A percentile compares a stretch with the other conserved stretches of the same genome.
Conservation (phyloP, 1,284 basidiomycete species). For the Ustilago trichophora region DNA sequence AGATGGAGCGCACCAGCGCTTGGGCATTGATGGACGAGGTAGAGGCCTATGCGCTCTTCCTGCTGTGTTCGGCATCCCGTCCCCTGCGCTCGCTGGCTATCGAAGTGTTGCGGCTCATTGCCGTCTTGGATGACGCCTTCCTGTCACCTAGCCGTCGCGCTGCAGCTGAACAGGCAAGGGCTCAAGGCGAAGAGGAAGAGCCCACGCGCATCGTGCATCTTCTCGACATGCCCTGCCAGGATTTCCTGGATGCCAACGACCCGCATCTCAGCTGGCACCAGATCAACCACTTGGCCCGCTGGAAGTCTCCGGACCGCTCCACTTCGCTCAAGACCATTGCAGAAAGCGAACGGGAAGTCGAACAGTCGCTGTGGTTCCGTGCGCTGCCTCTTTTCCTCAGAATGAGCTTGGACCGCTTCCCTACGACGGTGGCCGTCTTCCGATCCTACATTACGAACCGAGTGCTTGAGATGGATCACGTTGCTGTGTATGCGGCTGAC, state of each 20-base stretch:
- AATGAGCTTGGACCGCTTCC: conserved; percentile 65
- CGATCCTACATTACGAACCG: conserved; percentile 66
- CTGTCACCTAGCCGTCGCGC: conserved; percentile 32
- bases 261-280: conserved; percentile 47
- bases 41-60: conserved; percentile 79
- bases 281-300: conserved; percentile 44
- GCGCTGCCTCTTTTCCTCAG: conserved; percentile 67
- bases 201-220: conserved; percentile 55
- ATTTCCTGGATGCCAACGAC: conserved; percentile 49
- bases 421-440: conserved; percentile 66
- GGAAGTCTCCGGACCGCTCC: conserved; percentile 40
- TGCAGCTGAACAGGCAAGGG: conserved; percentile 60
- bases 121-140: conserved; percentile 62
- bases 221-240: conserved; percentile 49
- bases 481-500: conserved; percentile 66
- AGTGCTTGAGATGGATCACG: conserved; percentile 67
- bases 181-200: conserved; percentile 51
- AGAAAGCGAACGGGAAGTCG: conserved; percentile 68
- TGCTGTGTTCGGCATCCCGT: conserved; percentile 76
- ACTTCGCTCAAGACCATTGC: conserved; percentile 61
- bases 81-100: conserved; percentile 69
- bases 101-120: conserved; percentile 51
- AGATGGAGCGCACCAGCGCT: conserved; percentile 59
- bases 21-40: conserved; percentile 70
- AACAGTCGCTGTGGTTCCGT: conserved; percentile 68